Percentiles rank a stretch among this genome's conserved stretches.
These are phyloP conservation scores for Gamarada debralockiae DNA, from an alignment of 495 filamentous ascomycete genomes.

Conservation along the genomic window DNA sequence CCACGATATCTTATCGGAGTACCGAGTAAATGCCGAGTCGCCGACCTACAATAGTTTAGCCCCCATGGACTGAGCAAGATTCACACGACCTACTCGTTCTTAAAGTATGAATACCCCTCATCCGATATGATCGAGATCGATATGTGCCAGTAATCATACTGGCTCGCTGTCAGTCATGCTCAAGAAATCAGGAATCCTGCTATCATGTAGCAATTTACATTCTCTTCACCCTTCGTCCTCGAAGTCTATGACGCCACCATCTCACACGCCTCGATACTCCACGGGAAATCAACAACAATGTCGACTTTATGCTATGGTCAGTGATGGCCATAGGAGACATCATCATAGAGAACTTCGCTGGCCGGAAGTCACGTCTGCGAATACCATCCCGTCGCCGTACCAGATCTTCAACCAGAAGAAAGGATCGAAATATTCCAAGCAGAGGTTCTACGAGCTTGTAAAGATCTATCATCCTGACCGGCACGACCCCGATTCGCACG, in stretches of 20 bases:
- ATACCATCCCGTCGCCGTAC: conserved; percentile 73
- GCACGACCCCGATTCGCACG: conserved; percentile 22
- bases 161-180: conserved; percentile 15
- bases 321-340: conserved; percentile 21
- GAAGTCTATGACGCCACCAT: conserved; percentile 23
- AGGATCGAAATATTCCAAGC: conserved; percentile 71
- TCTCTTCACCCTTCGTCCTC: conserved; percentile 3
- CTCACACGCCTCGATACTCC: neutral
- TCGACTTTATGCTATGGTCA: conserved; percentile 32
- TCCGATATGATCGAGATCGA: neutral
- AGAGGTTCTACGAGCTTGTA: conserved; percentile 80
- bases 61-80: neutral
- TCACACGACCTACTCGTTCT: neutral
- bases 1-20: neutral
- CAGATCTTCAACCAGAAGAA: conserved; percentile 71
- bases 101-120: neutral
- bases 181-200: conserved; percentile 19
- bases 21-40: neutral
- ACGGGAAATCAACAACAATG: conserved; percentile 4
- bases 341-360: conserved; percentile 23
- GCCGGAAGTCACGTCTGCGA: conserved; percentile 28
- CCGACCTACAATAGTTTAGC: neutral
- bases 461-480: conserved; percentile 95
- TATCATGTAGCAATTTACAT: conserved; percentile 18
- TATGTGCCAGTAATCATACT: neutral